Percentiles rank a stretch among this genome's conserved stretches.
Evolutionary conservation across 345 rosid species (phyloP).

Genomic region (Bruguiera parviflora): DNA sequence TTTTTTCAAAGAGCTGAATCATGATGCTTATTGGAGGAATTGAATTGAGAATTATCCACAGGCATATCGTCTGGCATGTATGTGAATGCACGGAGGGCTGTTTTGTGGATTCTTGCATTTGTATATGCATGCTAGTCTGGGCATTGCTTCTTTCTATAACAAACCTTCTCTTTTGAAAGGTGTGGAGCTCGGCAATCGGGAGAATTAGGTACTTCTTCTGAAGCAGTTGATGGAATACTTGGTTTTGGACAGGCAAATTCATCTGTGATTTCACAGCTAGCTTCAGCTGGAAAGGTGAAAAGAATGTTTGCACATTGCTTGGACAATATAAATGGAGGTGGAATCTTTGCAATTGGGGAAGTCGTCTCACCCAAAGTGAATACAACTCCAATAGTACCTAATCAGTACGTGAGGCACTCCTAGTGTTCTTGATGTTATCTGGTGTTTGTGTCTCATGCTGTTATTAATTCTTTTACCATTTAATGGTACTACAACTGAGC

Average conservation of each 20-base stretch:
- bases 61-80: background rate
- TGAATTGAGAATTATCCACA: background rate
- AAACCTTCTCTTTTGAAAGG: conserved; percentile 29
- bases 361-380: conserved; percentile 54
- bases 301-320: conserved; percentile 74
- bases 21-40: background rate
- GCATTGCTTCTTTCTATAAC: conserved; percentile 7
- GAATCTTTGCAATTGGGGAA: conserved; percentile 67
- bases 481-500: background rate
- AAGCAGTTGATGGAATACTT: conserved; percentile 82
- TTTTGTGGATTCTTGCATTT: background rate
- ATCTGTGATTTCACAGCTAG: conserved; percentile 80
- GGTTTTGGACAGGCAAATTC: conserved; percentile 89
- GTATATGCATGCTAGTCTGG: background rate
- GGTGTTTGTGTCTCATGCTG: background rate
- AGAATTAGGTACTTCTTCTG: conserved; percentile 46
- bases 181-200: conserved; percentile 86
- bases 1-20: background rate
- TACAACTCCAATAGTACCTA: conserved; percentile 61
- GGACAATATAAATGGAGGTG: conserved; percentile 69
- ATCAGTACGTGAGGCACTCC: conserved; percentile 45
- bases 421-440: conserved; percentile 10
- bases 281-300: conserved; percentile 51
- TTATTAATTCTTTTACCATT: background rate
- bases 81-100: background rate